Conservation (phyloP, 371 early-diverging fungal genomes). For the Mortierella sp. region DNA sequence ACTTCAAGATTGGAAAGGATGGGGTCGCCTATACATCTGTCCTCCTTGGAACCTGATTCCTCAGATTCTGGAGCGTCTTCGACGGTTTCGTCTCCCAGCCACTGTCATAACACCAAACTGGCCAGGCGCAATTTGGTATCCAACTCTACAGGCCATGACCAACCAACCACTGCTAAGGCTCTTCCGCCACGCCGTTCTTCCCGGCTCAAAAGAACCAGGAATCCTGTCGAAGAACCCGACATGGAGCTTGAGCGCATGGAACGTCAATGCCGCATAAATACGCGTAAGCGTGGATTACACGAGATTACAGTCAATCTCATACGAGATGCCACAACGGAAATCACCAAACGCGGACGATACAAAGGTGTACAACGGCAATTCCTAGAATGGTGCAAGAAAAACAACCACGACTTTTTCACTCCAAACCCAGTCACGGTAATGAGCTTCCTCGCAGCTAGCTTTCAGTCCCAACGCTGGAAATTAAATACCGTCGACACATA, state of each 20-base stretch:
- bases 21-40: slow-evolving; percentile 8
- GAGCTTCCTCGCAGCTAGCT: neutral
- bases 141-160: slow-evolving; percentile 10
- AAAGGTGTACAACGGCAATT: neutral
- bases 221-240: slow-evolving; percentile 17
- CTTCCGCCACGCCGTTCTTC: slow-evolving; percentile 9
- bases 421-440: neutral
- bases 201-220: slow-evolving; percentile 22
- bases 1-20: neutral
- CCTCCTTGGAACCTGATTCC: slow-evolving; percentile 25
- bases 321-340: neutral
- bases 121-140: slow-evolving; percentile 15
- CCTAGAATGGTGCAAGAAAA: neutral
- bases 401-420: neutral
- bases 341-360: neutral
- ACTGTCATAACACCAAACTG: slow-evolving; percentile 16
- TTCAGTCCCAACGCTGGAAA: neutral
- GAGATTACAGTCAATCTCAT: neutral
- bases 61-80: slow-evolving; percentile 5
- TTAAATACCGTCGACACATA: neutral
- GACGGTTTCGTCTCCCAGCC: slow-evolving; percentile 1
- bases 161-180: neutral
- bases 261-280: neutral
- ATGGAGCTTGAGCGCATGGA: slow-evolving; percentile 15
- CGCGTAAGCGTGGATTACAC: neutral